Percentiles rank a stretch among this genome's conserved stretches.
These are phyloP conservation scores for Dicorynia guianensis DNA, from an alignment of 306 rosid species.

Conservation along the genomic window DNA sequence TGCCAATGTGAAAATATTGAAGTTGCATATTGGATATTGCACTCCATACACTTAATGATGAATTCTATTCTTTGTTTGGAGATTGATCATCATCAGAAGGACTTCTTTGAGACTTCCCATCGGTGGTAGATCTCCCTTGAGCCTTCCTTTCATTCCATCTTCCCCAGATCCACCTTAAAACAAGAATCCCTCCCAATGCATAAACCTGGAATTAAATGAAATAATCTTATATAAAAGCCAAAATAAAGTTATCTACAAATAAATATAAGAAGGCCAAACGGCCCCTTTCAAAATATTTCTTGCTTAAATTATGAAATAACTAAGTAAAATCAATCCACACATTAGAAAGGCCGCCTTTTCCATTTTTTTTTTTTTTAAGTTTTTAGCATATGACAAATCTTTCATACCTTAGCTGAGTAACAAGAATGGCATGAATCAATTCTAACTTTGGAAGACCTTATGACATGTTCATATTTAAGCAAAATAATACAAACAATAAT, in stretches of 20 bases:
- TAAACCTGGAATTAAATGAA: conserved; percentile 63
- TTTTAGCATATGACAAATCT: too few relatives aligned
- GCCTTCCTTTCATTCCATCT: conserved; percentile 86
- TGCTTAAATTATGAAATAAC: background rate
- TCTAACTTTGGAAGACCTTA: background rate
- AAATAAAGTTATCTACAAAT: conserved; percentile 1
- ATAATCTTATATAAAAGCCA: background rate
- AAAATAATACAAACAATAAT: background rate
- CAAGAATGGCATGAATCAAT: background rate
- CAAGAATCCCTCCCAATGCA: conserved; percentile 70
- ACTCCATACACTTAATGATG: conserved; percentile 33
- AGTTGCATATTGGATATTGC: background rate
- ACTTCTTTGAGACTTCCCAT: conserved; percentile 46
- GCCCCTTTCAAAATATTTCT: background rate
- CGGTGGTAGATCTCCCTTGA: conserved; percentile 53
- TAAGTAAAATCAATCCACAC: background rate
- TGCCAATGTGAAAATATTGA: conserved; percentile 1
- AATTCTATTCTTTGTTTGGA: conserved; percentile 43
- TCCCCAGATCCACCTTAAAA: conserved; percentile 81
- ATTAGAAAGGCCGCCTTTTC: background rate
- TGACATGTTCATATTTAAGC: background rate
- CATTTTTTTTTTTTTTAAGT: too few relatives aligned
- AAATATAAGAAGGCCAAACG: conserved; percentile 13
- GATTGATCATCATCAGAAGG: conserved; percentile 45
- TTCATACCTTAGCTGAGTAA: background rate